These are phyloP conservation scores for Lecanosticta acicola DNA, from an alignment of 2,329 filamentous ascomycete genomes.

Conservation along the genomic window DNA sequence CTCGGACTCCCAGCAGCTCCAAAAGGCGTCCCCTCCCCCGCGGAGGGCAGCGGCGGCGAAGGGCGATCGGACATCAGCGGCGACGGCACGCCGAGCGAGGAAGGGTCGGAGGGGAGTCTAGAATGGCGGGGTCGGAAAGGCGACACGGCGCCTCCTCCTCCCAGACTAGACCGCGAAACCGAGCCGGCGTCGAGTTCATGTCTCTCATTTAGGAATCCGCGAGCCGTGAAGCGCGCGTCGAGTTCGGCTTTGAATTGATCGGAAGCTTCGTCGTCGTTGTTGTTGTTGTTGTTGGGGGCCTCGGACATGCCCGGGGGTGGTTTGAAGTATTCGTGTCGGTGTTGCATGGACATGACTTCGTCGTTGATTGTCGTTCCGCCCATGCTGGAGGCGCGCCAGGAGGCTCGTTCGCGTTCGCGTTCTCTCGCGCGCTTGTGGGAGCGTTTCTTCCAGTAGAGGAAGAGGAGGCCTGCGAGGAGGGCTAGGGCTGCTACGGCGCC, in stretches of 20 bases:
- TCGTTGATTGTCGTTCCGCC: slow-evolving; percentile 15
- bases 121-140: background rate
- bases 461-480: slow-evolving; percentile 7
- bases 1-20: background rate
- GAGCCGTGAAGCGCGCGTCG: slow-evolving; percentile 12
- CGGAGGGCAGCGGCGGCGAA: background rate
- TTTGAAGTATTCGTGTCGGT: background rate
- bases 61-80: background rate
- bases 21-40: background rate
- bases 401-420: slow-evolving; percentile 1
- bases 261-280: slow-evolving; percentile 4
- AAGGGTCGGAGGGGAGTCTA: background rate
- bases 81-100: background rate
- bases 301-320: background rate
- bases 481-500: slow-evolving; percentile 4
- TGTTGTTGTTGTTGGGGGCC: background rate
- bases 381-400: slow-evolving; percentile 6
- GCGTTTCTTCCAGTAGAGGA: slow-evolving; percentile 8
- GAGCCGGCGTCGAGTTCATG: slow-evolving; percentile 13
- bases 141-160: background rate
- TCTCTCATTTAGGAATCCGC: slow-evolving; percentile 6
- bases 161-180: background rate
- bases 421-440: slow-evolving; percentile 4
- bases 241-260: slow-evolving; percentile 16
- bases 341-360: slow-evolving; percentile 4